Evolutionary conservation across 768 basidiomycete species (phyloP).

Genomic region (Termitomyces sp.): DNA sequence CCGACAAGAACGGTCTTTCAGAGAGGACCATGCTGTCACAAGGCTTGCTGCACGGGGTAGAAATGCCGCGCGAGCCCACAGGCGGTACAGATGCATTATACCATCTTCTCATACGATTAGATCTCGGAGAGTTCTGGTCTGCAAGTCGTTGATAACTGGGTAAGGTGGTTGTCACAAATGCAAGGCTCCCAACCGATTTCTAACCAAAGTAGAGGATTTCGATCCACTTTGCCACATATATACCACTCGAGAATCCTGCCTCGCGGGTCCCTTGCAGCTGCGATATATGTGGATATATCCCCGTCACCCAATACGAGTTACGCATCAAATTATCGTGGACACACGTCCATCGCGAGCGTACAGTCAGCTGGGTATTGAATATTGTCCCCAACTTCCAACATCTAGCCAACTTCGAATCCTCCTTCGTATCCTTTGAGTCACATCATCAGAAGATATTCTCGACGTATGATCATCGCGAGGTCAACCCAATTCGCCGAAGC

Average conservation of each 20-base stretch:
- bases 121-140: conserved; percentile 56
- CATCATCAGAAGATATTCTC: conserved; percentile 36
- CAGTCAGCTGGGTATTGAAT: conserved; percentile 21
- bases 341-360: conserved; percentile 24
- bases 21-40: conserved; percentile 18
- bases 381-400: neutral
- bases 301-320: conserved; percentile 33
- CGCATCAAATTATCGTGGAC: conserved; percentile 23
- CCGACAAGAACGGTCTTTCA: conserved; percentile 40
- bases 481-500: conserved; percentile 38
- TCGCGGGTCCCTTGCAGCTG: conserved; percentile 19
- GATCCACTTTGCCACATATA: conserved; percentile 31
- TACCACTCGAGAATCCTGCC: conserved; percentile 33
- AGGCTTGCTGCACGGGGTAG: conserved; percentile 20
- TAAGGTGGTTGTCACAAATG: neutral
- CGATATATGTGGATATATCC: conserved; percentile 30
- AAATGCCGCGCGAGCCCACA: conserved; percentile 25
- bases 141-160: conserved; percentile 8
- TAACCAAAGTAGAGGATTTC: too few species aligned
- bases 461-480: conserved; percentile 35
- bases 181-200: too few species aligned
- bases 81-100: conserved; percentile 51
- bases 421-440: conserved; percentile 34
- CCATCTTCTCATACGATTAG: conserved; percentile 48
- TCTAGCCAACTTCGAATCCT: conserved; percentile 30